Evolutionary conservation across 352 stramenopile species (phyloP).

Genomic region (Phytophthora crassamura): DNA sequence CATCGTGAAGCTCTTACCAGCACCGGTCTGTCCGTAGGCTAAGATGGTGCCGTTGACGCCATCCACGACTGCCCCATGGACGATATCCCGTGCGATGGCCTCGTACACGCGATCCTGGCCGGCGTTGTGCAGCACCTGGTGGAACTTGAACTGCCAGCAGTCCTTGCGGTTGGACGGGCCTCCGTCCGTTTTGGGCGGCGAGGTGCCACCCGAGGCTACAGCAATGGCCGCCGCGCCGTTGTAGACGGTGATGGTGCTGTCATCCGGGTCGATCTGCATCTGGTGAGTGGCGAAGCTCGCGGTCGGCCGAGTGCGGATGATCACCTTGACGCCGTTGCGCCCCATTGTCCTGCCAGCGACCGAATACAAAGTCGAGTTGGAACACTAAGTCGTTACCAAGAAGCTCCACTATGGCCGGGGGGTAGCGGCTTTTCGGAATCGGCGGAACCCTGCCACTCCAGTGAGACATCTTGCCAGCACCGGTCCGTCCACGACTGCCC

Average conservation of each 20-base stretch:
- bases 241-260: constrained; percentile 76
- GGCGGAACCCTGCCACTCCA: no score
- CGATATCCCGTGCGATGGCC: constrained; percentile 88
- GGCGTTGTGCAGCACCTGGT: constrained; percentile 93
- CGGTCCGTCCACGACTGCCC: constrained; percentile 89
- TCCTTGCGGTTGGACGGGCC: constrained; percentile 80
- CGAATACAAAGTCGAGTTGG: no score
- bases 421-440: no score
- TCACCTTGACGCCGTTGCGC: constrained; percentile 81
- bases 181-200: constrained; percentile 36
- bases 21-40: constrained; percentile 90
- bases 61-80: constrained; percentile 87
- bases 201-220: constrained; percentile 18
- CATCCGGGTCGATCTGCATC: constrained; percentile 82
- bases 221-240: constrained; percentile 25
- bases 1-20: constrained; percentile 94
- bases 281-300: constrained; percentile 77
- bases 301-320: constrained; percentile 84
- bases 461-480: constrained; percentile 90
- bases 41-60: constrained; percentile 91
- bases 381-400: no score
- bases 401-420: no score
- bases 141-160: constrained; percentile 92
- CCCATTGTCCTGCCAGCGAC: constrained; percentile 29
- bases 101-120: constrained; percentile 92